Evolutionary conservation across 345 rosid genomes (phyloP).

Genomic region (Acer saccharum): DNA sequence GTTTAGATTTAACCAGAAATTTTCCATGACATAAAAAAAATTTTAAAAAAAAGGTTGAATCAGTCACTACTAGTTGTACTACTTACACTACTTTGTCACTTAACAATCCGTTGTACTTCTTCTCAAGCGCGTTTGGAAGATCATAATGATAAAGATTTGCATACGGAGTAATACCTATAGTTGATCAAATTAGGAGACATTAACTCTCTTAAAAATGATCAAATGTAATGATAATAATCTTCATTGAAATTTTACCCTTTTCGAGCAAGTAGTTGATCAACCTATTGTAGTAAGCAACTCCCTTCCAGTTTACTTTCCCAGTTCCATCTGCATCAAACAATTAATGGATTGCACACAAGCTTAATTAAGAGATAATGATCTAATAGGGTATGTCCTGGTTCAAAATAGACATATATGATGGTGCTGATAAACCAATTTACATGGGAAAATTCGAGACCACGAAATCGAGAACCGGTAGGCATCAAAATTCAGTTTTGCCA

Average conservation of each 20-base stretch:
- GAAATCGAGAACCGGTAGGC: slow-evolving; percentile 97
- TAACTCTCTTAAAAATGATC: not conserved
- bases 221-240: not conserved
- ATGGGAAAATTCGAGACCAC: slow-evolving; percentile 97
- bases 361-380: no score
- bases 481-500: slow-evolving; percentile 79
- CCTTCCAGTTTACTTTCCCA: slow-evolving; percentile 83
- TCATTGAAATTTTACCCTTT: slow-evolving; percentile 45
- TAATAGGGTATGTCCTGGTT: not conserved
- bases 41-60: not conserved
- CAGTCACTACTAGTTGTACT: not conserved
- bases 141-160: slow-evolving; percentile 93
- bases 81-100: slow-evolving; percentile 77
- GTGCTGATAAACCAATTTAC: slow-evolving; percentile 31
- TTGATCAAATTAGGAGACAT: slow-evolving; percentile 10
- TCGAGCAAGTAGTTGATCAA: slow-evolving; percentile 71
- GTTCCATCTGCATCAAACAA: slow-evolving; percentile 63
- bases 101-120: slow-evolving; percentile 70
- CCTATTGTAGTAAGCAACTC: slow-evolving; percentile 91
- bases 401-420: no score
- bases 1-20: not conserved
- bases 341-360: not conserved
- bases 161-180: slow-evolving; percentile 82
- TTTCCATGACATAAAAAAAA: not conserved
- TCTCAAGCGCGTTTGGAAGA: slow-evolving; percentile 87